Evolutionary conservation across 352 stramenopile genomes (phyloP).

Genomic region (Phytophthora syringae): DNA sequence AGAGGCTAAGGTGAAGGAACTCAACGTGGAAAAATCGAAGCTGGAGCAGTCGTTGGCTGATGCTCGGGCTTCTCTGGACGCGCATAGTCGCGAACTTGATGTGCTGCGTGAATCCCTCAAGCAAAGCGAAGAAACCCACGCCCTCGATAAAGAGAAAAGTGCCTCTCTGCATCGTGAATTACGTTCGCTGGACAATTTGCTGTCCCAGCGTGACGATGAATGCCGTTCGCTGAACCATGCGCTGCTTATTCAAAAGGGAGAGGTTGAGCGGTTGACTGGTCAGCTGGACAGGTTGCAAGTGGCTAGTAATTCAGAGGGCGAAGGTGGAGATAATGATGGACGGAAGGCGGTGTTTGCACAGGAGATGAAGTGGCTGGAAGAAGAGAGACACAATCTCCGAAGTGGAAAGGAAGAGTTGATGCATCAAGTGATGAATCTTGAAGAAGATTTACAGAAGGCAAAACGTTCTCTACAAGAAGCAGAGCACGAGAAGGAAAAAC

Average conservation of each 20-base stretch:
- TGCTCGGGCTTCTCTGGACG: slow-evolving; percentile 43
- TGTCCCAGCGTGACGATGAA: slow-evolving; percentile 77
- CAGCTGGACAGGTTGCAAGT: slow-evolving; percentile 42
- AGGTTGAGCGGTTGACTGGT: slow-evolving; percentile 60
- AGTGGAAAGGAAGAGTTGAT: slow-evolving; percentile 64
- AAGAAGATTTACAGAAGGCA: slow-evolving; percentile 59
- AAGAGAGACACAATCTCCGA: slow-evolving; percentile 65
- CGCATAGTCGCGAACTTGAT: slow-evolving; percentile 59
- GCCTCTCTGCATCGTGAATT: slow-evolving; percentile 71
- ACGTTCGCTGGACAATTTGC: slow-evolving; percentile 71
- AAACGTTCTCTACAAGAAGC: slow-evolving; percentile 44
- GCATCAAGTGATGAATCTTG: slow-evolving; percentile 59
- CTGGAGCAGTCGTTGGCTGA: slow-evolving; percentile 54
- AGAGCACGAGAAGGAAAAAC: slow-evolving; percentile 56
- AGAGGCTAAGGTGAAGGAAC: slow-evolving; percentile 62
- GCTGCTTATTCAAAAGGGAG: slow-evolving; percentile 56
- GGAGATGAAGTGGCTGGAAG: slow-evolving; percentile 79
- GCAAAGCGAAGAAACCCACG: slow-evolving; percentile 55
- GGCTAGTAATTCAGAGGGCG: slow-evolving; percentile 1
- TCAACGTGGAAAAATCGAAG: slow-evolving; percentile 42
- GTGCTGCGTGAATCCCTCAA: slow-evolving; percentile 65
- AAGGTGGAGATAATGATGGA: slow-evolving; percentile 15
- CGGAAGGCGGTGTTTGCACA: slow-evolving; percentile 52
- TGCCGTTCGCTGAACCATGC: slow-evolving; percentile 65
- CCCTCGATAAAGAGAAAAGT: slow-evolving; percentile 79